These are phyloP conservation scores for Cyclospora cayetanensis DNA, from an alignment of 169 alveolate species.

Conservation along the genomic window DNA sequence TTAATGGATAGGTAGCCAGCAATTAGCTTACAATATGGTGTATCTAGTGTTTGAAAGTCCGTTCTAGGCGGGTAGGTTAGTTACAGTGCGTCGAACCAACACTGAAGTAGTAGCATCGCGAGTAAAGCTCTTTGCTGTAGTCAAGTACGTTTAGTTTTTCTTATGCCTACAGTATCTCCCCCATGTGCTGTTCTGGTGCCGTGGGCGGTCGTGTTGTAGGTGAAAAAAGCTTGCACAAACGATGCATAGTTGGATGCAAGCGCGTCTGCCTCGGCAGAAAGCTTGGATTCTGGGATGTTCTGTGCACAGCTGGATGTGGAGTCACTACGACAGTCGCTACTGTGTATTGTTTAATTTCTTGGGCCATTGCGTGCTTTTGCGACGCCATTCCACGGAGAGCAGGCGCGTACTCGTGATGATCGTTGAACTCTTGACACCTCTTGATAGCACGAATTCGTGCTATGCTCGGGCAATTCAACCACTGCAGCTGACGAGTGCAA, in stretches of 20 bases:
- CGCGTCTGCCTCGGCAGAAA: neutral
- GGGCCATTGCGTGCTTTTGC: neutral
- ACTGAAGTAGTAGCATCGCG: too few species aligned
- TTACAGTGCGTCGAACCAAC: too few species aligned
- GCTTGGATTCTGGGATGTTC: slow-evolving; percentile 64
- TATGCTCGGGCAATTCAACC: slow-evolving; percentile 15
- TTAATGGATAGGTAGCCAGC: too few species aligned
- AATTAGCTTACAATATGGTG: too few species aligned
- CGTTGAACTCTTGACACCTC: slow-evolving; percentile 58
- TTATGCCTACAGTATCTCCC: slow-evolving; percentile 52
- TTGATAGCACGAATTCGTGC: slow-evolving; percentile 30
- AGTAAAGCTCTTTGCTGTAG: too few species aligned
- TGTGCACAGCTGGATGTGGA: slow-evolving; percentile 31
- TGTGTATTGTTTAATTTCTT: too few species aligned
- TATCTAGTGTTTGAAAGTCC: too few species aligned
- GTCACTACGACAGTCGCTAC: too few species aligned
- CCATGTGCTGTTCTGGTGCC: slow-evolving; percentile 30
- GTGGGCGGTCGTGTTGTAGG: slow-evolving; percentile 60
- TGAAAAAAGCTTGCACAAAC: slow-evolving; percentile 2
- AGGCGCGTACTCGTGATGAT: neutral
- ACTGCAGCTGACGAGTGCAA: neutral
- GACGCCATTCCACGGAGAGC: neutral
- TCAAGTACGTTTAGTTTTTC: too few species aligned
- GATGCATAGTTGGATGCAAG: slow-evolving; percentile 60
- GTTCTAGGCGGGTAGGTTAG: too few species aligned